Percentiles rank a stretch among this genome's conserved stretches.
Evolutionary conservation across 495 filamentous ascomycete genomes (phyloP).

Genomic region (Xylaria telfairii): DNA sequence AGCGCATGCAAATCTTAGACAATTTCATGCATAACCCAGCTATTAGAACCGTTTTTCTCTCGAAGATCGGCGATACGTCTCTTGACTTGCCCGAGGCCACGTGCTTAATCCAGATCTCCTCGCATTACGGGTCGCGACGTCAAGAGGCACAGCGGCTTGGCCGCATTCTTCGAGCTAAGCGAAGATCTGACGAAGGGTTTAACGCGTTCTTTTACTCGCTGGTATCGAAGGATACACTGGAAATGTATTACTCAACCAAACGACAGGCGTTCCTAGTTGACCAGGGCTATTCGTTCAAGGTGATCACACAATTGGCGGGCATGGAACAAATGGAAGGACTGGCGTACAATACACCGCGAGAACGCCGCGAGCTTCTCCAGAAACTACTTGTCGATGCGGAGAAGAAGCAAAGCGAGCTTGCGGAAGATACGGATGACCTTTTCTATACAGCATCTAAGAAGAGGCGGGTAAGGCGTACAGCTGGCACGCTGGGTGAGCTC

Average conservation of each 20-base stretch:
- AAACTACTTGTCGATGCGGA: conserved; percentile 94
- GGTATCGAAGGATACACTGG: conserved; percentile 94
- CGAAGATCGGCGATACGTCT: conserved; percentile 97
- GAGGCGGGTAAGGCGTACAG: conserved; percentile 73
- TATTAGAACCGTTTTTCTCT: conserved; percentile 96
- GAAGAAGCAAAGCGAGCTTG: conserved; percentile 65
- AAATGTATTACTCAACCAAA: conserved; percentile 98
- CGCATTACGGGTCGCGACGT: conserved; percentile 95
- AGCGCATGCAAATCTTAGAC: conserved; percentile 88
- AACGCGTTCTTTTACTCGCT: conserved; percentile 99
- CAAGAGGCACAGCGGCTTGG: conserved; percentile 96
- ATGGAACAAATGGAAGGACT: conserved; percentile 84
- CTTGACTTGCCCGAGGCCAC: conserved; percentile 97
- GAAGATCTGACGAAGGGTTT: conserved; percentile 97
- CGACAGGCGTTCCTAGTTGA: conserved; percentile 98
- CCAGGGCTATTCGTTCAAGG: conserved; percentile 98
- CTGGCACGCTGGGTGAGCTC: conserved; percentile 82
- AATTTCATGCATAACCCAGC: conserved; percentile 96
- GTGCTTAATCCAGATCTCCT: conserved; percentile 97
- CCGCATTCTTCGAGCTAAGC: conserved; percentile 93
- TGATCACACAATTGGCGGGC: conserved; percentile 94
- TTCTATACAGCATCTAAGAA: conserved; percentile 62
- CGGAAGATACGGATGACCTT: conserved; percentile 81
- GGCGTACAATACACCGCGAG: conserved; percentile 77
- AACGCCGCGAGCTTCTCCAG: conserved; percentile 86